Base-by-base conservation (phyloP, 176 grass and related monocot genomes). In the Lolium rigidum region DNA sequence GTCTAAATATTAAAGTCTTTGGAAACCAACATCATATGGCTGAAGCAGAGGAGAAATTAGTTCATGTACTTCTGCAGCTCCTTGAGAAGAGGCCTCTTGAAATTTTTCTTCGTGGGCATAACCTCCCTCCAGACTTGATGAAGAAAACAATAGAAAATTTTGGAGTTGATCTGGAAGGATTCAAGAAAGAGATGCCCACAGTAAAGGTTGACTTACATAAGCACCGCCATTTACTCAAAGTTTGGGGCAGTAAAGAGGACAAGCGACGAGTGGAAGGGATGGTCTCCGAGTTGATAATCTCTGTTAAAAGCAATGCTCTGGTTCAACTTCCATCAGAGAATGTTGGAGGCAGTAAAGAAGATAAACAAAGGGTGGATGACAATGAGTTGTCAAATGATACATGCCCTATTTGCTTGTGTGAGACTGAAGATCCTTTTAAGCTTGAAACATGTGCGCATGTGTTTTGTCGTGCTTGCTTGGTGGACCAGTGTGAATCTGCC, bases 371-470 rank as follows among this genome's bases (percentile, higher is more conserved):
- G 39, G 69, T 47, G 39, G 39, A n/a, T 72, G 41, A 72, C 69
- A 47, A 22, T 72, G 69, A 22, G 69, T 38, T 74, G 21, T 49
- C 44, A 74, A 74, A 48, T 46, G 44, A 74, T 88, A 52, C 77
- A 24, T 98, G 93, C 64, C 91, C 93, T 28, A 92, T 98, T 61
- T 98, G 91, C 82, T 76, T 95, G 35, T 98, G 95, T 25, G 93
- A 98, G 63, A 77, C 89, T 15, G 93, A 95, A 24, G 93, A 98
- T 50, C 91, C 91, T 50, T 95, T 95, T 82, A 87, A 85, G 72
- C 89, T 98, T 28, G 90, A 98, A 87, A 87, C 93, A 6, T 98
- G 93, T 87, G 93, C 87, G 12, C 95, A 98, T 24, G 71, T 59
- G 17, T 95, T 90, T 87, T 98, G 93, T 66, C 86, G 65, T 60